Conservation (phyloP, 768 basidiomycete species). For the Cystobasidium tubakii region DNA sequence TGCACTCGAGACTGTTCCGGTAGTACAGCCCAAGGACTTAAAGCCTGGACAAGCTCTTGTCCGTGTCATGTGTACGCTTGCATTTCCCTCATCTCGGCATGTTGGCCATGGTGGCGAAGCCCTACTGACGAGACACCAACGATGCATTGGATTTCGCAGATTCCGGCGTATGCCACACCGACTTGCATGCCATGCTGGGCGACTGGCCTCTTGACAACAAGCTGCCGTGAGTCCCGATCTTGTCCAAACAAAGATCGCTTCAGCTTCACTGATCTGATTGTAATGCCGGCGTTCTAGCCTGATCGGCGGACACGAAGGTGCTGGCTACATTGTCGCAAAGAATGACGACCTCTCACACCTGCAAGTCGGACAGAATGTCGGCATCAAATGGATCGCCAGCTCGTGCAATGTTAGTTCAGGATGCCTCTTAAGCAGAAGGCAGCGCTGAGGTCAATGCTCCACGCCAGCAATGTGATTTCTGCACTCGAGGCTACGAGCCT, state of each 20-base stretch:
- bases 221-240: conserved; percentile 47
- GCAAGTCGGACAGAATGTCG: conserved; percentile 60
- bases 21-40: conserved; percentile 41
- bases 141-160: not conserved
- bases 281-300: conserved; percentile 47
- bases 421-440: conserved; percentile 43
- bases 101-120: not conserved
- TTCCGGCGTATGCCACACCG: conserved; percentile 44
- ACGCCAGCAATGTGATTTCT: conserved; percentile 49
- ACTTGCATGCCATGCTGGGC: conserved; percentile 59
- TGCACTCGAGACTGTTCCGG: conserved; percentile 39
- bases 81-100: not conserved
- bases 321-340: conserved; percentile 70
- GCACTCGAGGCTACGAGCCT: conserved; percentile 48
- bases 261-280: not conserved
- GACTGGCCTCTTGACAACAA: conserved; percentile 73
- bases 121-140: not conserved
- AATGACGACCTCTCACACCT: conserved; percentile 63
- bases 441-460: not conserved
- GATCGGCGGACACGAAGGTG: conserved; percentile 79
- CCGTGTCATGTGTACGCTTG: conserved; percentile 25
- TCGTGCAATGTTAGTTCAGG: conserved; percentile 36
- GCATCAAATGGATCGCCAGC: conserved; percentile 46
- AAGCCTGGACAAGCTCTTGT: conserved; percentile 44
- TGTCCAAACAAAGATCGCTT: not conserved